Evolutionary conservation across 2,329 filamentous ascomycete species (phyloP).

Genomic region (Cordyceps javanica): DNA sequence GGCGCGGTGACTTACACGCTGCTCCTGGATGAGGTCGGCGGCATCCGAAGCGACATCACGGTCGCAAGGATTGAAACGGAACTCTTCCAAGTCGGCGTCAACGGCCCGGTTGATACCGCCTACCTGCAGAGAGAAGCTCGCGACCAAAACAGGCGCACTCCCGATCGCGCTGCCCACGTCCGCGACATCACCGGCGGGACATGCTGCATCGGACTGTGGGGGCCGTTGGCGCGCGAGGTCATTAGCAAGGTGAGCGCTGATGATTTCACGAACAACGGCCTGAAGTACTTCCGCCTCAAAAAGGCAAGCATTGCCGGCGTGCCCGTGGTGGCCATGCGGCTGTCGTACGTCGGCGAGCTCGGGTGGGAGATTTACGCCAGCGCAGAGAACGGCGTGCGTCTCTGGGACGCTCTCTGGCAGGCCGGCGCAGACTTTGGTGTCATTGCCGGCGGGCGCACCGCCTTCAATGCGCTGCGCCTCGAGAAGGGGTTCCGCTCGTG

Average conservation of each 20-base stretch:
- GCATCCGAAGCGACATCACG: slow-evolving; percentile 51
- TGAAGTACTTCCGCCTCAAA: slow-evolving; percentile 47
- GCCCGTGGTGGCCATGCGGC: slow-evolving; percentile 48
- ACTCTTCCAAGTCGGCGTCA: slow-evolving; percentile 50
- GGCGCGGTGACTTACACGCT: slow-evolving; percentile 52
- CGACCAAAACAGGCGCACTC: slow-evolving; percentile 33
- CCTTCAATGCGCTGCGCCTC: slow-evolving; percentile 52
- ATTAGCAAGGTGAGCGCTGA: slow-evolving; percentile 38
- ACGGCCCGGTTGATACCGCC: slow-evolving; percentile 46
- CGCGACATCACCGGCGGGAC: slow-evolving; percentile 54
- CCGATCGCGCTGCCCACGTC: slow-evolving; percentile 42
- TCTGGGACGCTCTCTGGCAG: slow-evolving; percentile 54
- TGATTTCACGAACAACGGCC: slow-evolving; percentile 37
- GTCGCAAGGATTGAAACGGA: slow-evolving; percentile 45
- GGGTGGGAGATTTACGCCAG: slow-evolving; percentile 59
- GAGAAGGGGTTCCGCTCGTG: slow-evolving; percentile 55
- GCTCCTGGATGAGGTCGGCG: slow-evolving; percentile 46
- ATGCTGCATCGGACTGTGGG: slow-evolving; percentile 58
- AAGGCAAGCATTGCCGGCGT: slow-evolving; percentile 44
- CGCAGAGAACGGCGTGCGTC: slow-evolving; percentile 48
- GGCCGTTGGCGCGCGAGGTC: slow-evolving; percentile 48
- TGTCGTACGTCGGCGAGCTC: slow-evolving; percentile 55
- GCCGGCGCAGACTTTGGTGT: slow-evolving; percentile 50
- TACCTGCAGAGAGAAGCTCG: slow-evolving; percentile 50
- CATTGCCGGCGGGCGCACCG: slow-evolving; percentile 50